Evolutionary conservation across 208 protist species (phyloP), one percentile per base, ranked within the genome.

Genomic region (Jaenimonas drosophilae): DNA sequence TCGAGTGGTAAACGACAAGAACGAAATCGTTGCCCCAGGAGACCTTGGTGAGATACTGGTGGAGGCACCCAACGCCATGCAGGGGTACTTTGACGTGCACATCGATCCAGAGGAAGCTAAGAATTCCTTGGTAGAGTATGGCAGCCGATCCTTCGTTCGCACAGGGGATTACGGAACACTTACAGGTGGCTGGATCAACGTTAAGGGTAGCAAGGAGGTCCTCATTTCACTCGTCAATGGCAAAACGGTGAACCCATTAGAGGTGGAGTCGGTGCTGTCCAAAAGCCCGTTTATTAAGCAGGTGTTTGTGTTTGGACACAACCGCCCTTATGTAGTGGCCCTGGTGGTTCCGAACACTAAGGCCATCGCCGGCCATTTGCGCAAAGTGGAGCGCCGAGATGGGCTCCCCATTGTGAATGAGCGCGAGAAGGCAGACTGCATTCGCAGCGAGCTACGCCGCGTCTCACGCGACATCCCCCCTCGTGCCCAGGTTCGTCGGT

Each of bases 51-150:
- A 94, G 56, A 54, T 94, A 34, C 74, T 94, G 24, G 65, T 94
- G 17, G 81, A 94, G 62, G 73, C 78, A 4, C 86, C 86, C 9
- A 61, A 91, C 54, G 75, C 81, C 16, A 94, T 94, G 86, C 81
- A 91, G 57, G 86, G 86, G 23, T 94, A 94, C 66, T 94, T 94
- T 55, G 86, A 94, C 51, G 64, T 91, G 2, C 62, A 94, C 41
- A 87, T 94, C 54, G 71, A 88, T 56, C 86, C 81, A 9, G 79
- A 90, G 45, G 78, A 94, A 56, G 78, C 74, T 0, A 77, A 75
- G 43, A 88, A 94, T 47, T 85, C 86, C 3, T 64, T 94, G 40
- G 65, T 94, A 2, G 78, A 84, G 49, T 94, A 91, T 47, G 86
- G 86, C 26, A 76, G 71, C 48, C 77, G 86, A 48, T 86, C 86